phyloP scores from a whole-genome alignment of 768 basidiomycete genomes.

The Mrakia gelida region DNA sequence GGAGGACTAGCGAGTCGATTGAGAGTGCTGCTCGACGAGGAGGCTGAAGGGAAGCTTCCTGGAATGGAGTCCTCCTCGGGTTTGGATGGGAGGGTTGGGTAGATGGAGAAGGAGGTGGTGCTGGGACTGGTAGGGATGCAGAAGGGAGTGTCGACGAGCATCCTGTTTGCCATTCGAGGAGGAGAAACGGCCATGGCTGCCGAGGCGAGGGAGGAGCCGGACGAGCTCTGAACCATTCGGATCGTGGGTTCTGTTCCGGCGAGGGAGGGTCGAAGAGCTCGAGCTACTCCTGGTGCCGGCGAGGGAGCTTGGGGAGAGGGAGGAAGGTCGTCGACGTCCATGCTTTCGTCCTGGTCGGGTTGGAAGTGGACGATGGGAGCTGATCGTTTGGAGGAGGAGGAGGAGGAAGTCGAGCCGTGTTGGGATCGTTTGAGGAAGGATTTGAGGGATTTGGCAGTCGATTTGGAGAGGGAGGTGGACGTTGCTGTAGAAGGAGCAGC shows the following conservation, averaged over 20 bases:
- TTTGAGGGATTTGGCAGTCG: conserved; percentile 17
- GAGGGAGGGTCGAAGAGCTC: conserved; percentile 16
- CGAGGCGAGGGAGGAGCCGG: neutral
- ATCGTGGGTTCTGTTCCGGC: conserved; percentile 14
- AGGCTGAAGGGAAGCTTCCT: conserved; percentile 19
- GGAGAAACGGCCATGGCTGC: neutral
- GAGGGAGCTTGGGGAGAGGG: neutral
- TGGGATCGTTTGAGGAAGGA: conserved; percentile 3
- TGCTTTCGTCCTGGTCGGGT: neutral
- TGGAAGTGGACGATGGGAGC: neutral
- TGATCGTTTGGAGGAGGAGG: neutral
- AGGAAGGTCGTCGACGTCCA: conserved; percentile 7
- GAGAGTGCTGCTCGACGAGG: neutral
- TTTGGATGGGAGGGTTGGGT: neutral
- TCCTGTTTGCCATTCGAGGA: conserved; percentile 2
- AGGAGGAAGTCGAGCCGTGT: neutral
- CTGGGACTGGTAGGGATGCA: neutral
- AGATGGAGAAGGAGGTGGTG: neutral
- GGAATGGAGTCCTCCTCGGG: conserved; percentile 5
- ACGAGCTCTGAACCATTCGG: conserved; percentile 10
- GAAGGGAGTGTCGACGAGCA: conserved; percentile 3
- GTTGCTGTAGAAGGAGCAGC: neutral
- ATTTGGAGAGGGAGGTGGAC: neutral
- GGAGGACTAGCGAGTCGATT: conserved; percentile 4
- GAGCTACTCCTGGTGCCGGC: conserved; percentile 1